phyloP scores from a whole-genome alignment of 2,329 filamentous ascomycete species.

The Emericellopsis cladophorae region DNA sequence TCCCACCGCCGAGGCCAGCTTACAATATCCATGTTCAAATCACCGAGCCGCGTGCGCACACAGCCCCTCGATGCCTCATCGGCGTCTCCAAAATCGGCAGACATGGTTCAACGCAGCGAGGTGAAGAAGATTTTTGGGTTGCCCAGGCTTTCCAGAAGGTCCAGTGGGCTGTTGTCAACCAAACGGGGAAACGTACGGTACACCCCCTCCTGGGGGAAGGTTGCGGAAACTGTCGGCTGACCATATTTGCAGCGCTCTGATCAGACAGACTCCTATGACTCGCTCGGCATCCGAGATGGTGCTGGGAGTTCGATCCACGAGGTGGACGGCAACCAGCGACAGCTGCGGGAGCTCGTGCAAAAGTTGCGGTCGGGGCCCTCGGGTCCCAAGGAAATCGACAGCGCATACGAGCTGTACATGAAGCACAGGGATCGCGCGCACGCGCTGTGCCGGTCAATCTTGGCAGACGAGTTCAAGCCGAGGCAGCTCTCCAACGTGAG shows the following conservation, averaged over 20 bases:
- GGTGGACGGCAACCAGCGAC: conserved; percentile 18
- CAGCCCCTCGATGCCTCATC: too few relatives aligned
- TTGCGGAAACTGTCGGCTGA: too few relatives aligned
- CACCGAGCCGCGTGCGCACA: too few relatives aligned
- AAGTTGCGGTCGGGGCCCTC: conserved; percentile 20
- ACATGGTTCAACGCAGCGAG: too few relatives aligned
- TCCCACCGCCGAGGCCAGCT: too few relatives aligned
- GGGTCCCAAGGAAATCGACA: conserved; percentile 24
- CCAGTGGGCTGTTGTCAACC: too few relatives aligned
- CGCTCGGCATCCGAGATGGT: conserved; percentile 12
- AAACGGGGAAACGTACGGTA: not conserved
- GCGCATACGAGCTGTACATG: conserved; percentile 28
- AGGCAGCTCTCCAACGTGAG: conserved; percentile 6
- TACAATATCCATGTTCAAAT: too few relatives aligned
- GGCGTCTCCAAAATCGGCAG: too few relatives aligned
- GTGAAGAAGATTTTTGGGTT: too few relatives aligned
- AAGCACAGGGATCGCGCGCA: conserved; percentile 26
- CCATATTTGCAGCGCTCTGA: not conserved
- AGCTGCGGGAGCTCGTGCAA: conserved; percentile 20
- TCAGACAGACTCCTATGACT: conserved; percentile 14
- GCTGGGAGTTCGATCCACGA: conserved; percentile 13
- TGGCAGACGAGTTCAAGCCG: conserved; percentile 25
- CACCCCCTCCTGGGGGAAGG: not conserved
- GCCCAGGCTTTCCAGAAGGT: too few relatives aligned
- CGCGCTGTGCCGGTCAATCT: conserved; percentile 24